phyloP scores from a whole-genome alignment of 2,329 filamentous ascomycete species.

The Emmonsiellopsis sp. region DNA sequence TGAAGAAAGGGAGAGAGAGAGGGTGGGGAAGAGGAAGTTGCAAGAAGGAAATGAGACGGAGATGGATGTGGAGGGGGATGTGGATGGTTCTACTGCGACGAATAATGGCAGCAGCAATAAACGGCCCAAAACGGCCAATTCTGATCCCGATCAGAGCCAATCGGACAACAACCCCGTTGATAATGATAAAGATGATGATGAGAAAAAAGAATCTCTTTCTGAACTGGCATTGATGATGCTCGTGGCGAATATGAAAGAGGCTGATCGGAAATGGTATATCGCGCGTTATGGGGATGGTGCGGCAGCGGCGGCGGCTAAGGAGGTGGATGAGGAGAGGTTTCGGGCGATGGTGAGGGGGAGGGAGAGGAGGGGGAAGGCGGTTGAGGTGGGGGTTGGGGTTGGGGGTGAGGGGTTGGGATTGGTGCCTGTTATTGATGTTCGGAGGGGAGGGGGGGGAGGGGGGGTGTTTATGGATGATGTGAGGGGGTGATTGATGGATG shows the following conservation, averaged over 20 bases:
- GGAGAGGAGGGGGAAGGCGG: not conserved
- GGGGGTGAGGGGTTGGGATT: not conserved
- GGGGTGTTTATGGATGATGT: not conserved
- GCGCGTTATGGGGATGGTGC: not conserved
- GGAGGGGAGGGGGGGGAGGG: too few species aligned
- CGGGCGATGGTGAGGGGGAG: not conserved
- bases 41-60: constrained; percentile 23
- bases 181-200: too few species aligned
- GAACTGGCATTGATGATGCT: not conserved
- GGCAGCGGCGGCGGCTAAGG: not conserved
- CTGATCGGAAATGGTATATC: not conserved
- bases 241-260: not conserved
- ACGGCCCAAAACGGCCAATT: not conserved
- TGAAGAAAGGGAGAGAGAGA: constrained; percentile 29
- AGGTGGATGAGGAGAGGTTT: not conserved
- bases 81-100: not conserved
- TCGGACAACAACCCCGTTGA: too few species aligned
- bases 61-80: constrained; percentile 7
- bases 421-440: not conserved
- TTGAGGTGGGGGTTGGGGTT: not conserved
- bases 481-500: too few species aligned
- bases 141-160: too few species aligned
- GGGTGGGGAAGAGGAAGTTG: constrained; percentile 18
- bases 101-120: not conserved
- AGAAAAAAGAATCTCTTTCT: not conserved